Base-by-base conservation (phyloP, 2,329 filamentous ascomycete genomes). In the Tolypocladium album region DNA sequence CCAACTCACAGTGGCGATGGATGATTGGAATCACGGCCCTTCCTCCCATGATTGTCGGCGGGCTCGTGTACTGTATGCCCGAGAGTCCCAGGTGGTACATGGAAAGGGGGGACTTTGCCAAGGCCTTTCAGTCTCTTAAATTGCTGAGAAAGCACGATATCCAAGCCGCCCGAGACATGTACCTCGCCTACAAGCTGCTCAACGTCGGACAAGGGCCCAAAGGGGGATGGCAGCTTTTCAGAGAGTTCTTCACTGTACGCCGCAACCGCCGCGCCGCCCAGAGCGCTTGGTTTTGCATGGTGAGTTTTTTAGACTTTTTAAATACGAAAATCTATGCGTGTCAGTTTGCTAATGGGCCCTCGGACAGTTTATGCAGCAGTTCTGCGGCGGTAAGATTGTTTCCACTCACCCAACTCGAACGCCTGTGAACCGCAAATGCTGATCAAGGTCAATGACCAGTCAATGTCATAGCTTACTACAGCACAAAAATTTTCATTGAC, bases 31-130 rank as follows among this genome's bases (percentile, higher is more conserved):
- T 83, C 2, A 83, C 85, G 3, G 84, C 85, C 13, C 68, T 73
- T 20, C 75, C 78, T 0, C 75, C 79, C 0, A 70, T 89, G 2
- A 76, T 84, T 5, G 75, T 84, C 0, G 59, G 81, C 7, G 34
- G 80, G 13, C 74, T 81, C 52, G 85, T 89, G 62, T 89, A 80
- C 67, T 74, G 86, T 58, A 89, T 86, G 64, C 84, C 84, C 0
- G 84, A 87, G 64, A 85, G 1, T 88, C 82, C 71, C 67, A 73
- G 3, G 79, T 83, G 1, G 77, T 86, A 70, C 61, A 71, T 71
- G 65, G 69, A 65, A 15, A 84, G 84, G 63, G 75, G 76, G 34
- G 74, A 74, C 58, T 80, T 82, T 63, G 64, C 63, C 5, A 72
- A 80, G 40, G 84, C 85, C 7, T 85, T 79, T 65, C 64, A 71